Evolutionary conservation across 1,139 yeast genomes (phyloP), one percentile per base, ranked within the genome.

Genomic region (Arxiozyma heterogenica): DNA sequence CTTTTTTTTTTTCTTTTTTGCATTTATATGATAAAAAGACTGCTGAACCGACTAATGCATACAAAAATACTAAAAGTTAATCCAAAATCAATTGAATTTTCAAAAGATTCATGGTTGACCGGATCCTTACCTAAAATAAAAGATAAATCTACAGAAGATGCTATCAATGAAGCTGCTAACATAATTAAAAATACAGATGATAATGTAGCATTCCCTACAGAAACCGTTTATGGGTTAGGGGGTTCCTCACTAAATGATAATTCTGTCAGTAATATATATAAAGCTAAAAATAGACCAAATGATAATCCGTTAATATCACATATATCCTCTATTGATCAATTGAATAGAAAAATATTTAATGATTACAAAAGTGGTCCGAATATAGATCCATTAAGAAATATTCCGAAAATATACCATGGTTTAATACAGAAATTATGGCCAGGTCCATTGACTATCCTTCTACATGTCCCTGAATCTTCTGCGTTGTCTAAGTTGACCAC

Each of bases 281-380:
- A 71, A 39, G 98, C 97, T 41, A 93, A 93, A 65, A 89, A 89
- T 65, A 75, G 98, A 58, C 98, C 98, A 0, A 83, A 95, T 1
- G 98, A 93, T 69, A 93, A 93, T 62, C 98, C 98, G 2, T 73
- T 93, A 58, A 93, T 93, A 57, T 83, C 93, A 0, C 98, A 93
- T 69, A 82, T 93, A 1, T 83, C 96, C 0, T 85, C 96, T 0
- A 64, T 81, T 2, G 80, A 79, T 34, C 97, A 90, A 70, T 75
- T 93, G 44, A 75, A 81, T 55, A 72, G 87, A 25, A 76, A 79
- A 20, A 65, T 73, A 9, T 73, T 70, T 51, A 58, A 61, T n/a
- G 44, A 41, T 27, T 12, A 41, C 25, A 42, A 41, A 12, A n/a
- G 17, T 8, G 73, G 72, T 45, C 30, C 51, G 0, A 51, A 60